These are phyloP conservation scores for Scheffersomyces stipitis DNA, from an alignment of 805 yeast species.

Conservation along the genomic window DNA sequence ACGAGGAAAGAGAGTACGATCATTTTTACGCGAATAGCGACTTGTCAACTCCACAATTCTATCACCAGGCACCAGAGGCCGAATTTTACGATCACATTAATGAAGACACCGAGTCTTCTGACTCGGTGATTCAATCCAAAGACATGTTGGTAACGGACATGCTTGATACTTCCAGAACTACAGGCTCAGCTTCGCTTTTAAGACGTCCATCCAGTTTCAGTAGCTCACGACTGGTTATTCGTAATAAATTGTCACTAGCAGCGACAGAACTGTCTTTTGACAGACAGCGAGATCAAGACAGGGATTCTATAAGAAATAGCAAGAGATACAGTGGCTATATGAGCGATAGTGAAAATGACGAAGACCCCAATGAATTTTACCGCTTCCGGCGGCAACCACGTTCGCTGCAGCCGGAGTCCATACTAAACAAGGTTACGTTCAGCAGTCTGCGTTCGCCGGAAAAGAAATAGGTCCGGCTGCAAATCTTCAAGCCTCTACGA, in stretches of 20 bases:
- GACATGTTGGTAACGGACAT: too few species aligned
- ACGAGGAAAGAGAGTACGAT: not conserved
- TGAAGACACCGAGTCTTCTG: not conserved
- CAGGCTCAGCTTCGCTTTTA: too few species aligned
- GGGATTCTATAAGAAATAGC: too few species aligned
- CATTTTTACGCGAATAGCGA: not conserved
- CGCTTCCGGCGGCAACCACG: not conserved
- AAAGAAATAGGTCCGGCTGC: too few species aligned
- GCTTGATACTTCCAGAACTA: too few species aligned
- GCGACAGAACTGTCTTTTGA: not conserved
- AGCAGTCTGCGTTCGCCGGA: not conserved
- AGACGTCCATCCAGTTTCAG: too few species aligned
- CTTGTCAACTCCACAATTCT: not conserved
- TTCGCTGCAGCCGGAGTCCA: conserved; percentile 11
- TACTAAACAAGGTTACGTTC: not conserved
- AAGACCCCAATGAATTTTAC: conserved; percentile 1
- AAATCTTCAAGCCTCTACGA: too few species aligned
- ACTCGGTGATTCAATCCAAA: not conserved
- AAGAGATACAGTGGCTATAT: conserved; percentile 8
- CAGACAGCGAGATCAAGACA: conserved; percentile 2
- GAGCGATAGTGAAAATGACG: conserved; percentile 7
- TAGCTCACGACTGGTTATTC: not conserved
- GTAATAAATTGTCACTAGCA: not conserved
- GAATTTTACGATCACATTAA: too few species aligned
- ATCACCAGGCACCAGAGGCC: not conserved